These are phyloP conservation scores for Amanita fuliginea DNA, from an alignment of 768 basidiomycete genomes.

Conservation along the genomic window DNA sequence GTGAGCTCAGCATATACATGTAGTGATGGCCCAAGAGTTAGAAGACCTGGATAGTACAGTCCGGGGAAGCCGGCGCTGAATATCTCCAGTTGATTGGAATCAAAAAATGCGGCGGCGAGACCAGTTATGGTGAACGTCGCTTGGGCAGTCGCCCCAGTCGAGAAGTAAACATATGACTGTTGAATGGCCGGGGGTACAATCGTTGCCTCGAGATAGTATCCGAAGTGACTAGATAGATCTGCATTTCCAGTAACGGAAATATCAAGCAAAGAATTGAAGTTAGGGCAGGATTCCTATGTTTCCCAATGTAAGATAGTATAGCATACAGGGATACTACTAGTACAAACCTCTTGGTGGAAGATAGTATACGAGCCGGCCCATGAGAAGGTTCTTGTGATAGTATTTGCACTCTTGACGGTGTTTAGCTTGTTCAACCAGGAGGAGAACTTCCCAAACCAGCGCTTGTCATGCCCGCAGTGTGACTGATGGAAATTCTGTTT, in stretches of 20 bases:
- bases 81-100: constrained; percentile 8
- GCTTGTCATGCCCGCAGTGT: constrained; percentile 8
- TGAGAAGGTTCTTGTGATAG: constrained; percentile 9
- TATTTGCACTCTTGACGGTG: constrained; percentile 8
- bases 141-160: constrained; percentile 10
- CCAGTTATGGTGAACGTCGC: constrained; percentile 12
- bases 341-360: constrained; percentile 10
- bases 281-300: constrained; percentile 12
- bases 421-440: constrained; percentile 13
- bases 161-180: constrained; percentile 13
- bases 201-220: constrained; percentile 15
- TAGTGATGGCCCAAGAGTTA: constrained; percentile 15
- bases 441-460: constrained; percentile 15
- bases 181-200: constrained; percentile 14
- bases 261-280: constrained; percentile 12
- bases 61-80: constrained; percentile 15
- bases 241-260: constrained; percentile 10
- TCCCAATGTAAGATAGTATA: background rate
- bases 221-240: constrained; percentile 8
- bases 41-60: constrained; percentile 14
- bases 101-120: constrained; percentile 8
- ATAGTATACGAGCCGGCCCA: constrained; percentile 14
- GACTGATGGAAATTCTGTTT: constrained; percentile 13
- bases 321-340: background rate
- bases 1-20: background rate